These are phyloP conservation scores for Sclerotinia trifoliorum DNA, from an alignment of 2,329 filamentous ascomycete genomes.

Conservation along the genomic window DNA sequence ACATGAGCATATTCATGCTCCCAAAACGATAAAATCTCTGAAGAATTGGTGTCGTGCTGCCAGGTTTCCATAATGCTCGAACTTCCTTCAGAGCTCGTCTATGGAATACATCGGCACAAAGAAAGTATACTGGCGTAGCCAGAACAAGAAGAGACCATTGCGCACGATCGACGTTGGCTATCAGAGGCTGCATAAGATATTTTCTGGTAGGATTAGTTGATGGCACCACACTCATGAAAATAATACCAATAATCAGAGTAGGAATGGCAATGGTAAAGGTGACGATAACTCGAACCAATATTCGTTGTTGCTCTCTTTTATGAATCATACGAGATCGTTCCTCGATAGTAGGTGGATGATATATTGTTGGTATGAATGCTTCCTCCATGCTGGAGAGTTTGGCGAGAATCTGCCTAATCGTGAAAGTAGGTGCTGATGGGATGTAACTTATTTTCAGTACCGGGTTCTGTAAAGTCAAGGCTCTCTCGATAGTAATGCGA, in stretches of 20 bases:
- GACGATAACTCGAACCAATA: constrained; percentile 69
- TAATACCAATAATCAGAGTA: constrained; percentile 81
- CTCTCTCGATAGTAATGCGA: constrained; percentile 49
- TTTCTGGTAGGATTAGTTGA: constrained; percentile 55
- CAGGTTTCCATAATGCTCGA: constrained; percentile 70
- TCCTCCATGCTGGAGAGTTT: constrained; percentile 66
- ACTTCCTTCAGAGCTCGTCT: constrained; percentile 75
- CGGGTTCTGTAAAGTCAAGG: constrained; percentile 60
- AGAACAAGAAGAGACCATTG: constrained; percentile 80
- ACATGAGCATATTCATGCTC: constrained; percentile 95
- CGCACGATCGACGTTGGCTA: constrained; percentile 69
- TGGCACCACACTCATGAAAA: constrained; percentile 83
- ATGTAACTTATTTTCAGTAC: constrained; percentile 69
- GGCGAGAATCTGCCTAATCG: constrained; percentile 70
- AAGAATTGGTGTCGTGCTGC: constrained; percentile 69
- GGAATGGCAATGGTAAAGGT: constrained; percentile 72
- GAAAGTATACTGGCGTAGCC: constrained; percentile 83
- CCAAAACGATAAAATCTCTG: constrained; percentile 87
- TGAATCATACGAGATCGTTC: constrained; percentile 75
- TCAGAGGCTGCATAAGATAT: constrained; percentile 71
- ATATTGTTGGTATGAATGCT: constrained; percentile 65
- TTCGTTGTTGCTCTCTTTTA: constrained; percentile 63
- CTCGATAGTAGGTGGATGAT: constrained; percentile 80
- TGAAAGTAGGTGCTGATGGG: constrained; percentile 67
- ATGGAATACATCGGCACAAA: constrained; percentile 84